Base-by-base conservation (phyloP, 2,329 filamentous ascomycete genomes). In the Talaromyces sp. region DNA sequence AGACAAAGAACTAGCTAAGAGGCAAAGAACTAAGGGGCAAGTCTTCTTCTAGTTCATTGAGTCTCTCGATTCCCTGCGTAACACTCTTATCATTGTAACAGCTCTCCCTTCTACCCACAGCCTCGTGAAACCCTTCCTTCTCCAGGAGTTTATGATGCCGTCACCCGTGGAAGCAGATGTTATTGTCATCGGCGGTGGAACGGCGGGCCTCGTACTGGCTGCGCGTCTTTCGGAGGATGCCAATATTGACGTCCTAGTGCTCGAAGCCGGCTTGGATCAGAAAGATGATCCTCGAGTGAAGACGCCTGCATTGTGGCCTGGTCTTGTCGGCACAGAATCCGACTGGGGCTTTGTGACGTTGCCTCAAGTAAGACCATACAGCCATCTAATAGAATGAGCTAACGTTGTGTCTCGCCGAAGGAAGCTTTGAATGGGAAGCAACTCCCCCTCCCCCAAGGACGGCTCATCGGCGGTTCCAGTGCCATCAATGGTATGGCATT, bases 401-500 rank as follows among this genome's bases (percentile, higher is more conserved):
- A 23, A 23, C 2, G 23, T 23, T 23, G 23, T 23, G 23, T 23
- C 23, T 23, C 23, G 23, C 23, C 23, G 23, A 5, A 66, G 59
- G 28, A 59, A 42, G 44, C 31, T 27, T 59, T 67, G n/a, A 64
- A 67, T 59, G 64, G 61, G 30, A 58, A 64, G 52, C 18, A 23
- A 23, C 6, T 63, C 31, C 51, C 42, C 5, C 31, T 63, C 31
- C 59, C 64, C 10, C 57, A 56, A 18, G 65, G 65, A 5, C 56
- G 61, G 6, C 57, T 63, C 27, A 57, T 68, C 23, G 66, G 66
- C 34, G 65, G 74, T 31, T 72, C 65, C 5, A 72, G 67, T 28
- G 75, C 73, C 42, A 66, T 78, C 61, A 78, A 77, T 57, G 64
- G 68, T 34, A 65, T 68, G 42, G 60, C 69, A 27, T 58, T 61